Conservation (phyloP, 768 basidiomycete species). For the button mushroom (Agaricus bisporus) region DNA sequence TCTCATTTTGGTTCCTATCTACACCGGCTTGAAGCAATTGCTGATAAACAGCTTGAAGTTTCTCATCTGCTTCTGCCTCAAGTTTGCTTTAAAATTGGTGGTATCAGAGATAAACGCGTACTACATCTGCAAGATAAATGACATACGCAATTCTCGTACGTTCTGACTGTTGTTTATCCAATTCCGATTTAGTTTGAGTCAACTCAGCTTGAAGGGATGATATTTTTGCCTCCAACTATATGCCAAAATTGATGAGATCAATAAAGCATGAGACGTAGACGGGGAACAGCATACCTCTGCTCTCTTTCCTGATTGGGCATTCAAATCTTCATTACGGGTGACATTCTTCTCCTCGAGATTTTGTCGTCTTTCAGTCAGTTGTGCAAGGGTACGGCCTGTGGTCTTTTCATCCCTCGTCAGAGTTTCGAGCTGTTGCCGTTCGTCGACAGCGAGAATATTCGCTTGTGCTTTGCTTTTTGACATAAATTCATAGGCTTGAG, state of each 20-base stretch:
- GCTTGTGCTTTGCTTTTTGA: slow-evolving; percentile 66
- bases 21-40: slow-evolving; percentile 88
- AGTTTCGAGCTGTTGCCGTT: slow-evolving; percentile 81
- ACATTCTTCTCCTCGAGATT: slow-evolving; percentile 52
- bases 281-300: slow-evolving; percentile 40
- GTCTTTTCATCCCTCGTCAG: slow-evolving; percentile 82
- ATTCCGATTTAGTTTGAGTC: slow-evolving; percentile 61
- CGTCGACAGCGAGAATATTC: slow-evolving; percentile 73
- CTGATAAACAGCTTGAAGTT: slow-evolving; percentile 73
- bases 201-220: slow-evolving; percentile 53
- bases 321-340: slow-evolving; percentile 50
- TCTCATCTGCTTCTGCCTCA: slow-evolving; percentile 89
- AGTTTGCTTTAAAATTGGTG: slow-evolving; percentile 53
- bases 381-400: slow-evolving; percentile 50
- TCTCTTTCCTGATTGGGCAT: slow-evolving; percentile 42
- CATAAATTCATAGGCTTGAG: background rate
- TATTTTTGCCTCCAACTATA: slow-evolving; percentile 58
- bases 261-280: background rate
- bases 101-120: background rate
- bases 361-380: slow-evolving; percentile 65
- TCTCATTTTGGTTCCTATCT: slow-evolving; percentile 81
- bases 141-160: slow-evolving; percentile 70
- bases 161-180: slow-evolving; percentile 85
- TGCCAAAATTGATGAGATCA: background rate
- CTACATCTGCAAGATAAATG: background rate